Base-by-base conservation (phyloP, 176 grass and related monocot species). In the Bonia amplexicaulis region DNA sequence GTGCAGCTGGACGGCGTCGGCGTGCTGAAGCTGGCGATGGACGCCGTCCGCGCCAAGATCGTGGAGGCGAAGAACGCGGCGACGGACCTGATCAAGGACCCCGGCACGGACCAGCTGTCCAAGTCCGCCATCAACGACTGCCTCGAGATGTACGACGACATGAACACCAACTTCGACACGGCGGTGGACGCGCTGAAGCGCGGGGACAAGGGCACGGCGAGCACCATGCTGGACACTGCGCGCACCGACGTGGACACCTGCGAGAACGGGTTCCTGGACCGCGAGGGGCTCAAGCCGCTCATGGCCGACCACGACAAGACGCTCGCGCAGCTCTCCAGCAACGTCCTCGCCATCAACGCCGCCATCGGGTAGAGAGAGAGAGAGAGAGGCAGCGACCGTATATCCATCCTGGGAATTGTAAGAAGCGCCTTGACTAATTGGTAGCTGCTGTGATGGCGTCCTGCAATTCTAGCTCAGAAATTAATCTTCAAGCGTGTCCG, bases 181-280 rank as follows among this genome's bases (percentile, higher is more conserved):
- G 89, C 73, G n/a, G 12, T 27, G 29, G 60, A n/a, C 3, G 93
- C 88, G 2, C 20, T 96, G 3, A 69, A 31, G 71, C 1, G 14
- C 16, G 53, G 49, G 10, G 88, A 96, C 91, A 58, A 61, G 51
- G 68, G 14, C 29, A 80, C 88, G 17, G 19, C 77, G 5, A 1
- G 39, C 25, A 89, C 22, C 80, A 76, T 87, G 80, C 74, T 96
- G 2, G 87, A 90, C 74, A 4, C 80, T 0, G 65, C 86, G 17
- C 19, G 47, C 74, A 84, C 84, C n/a, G 84, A 79, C 55, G 58
- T 93, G 1, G 66, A 26, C 47, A 89, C 86, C 13, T 96, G 93
- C 74, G 84, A 93, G 1, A 40, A 91, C 0, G 93, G 88, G 0
- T 96, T 93, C 83, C 1, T 71, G 25, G 93, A 96, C n/a, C 48